Evolutionary conservation across 495 filamentous ascomycete genomes (phyloP), one percentile per base, ranked within the genome.

Genomic region (Gamarada debralockiae): DNA sequence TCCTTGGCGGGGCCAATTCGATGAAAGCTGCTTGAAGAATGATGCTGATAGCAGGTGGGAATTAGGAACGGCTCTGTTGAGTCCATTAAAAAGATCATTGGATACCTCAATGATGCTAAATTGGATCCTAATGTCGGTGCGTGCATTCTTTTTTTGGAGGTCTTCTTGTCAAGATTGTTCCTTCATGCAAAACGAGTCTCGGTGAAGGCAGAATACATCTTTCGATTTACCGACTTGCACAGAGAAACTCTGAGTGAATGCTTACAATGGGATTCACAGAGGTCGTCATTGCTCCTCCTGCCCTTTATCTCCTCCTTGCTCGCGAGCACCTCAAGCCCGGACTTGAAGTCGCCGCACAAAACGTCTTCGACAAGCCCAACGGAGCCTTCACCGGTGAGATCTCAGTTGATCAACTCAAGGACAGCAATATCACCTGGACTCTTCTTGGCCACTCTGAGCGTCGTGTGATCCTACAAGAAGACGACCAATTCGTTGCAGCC

Each of bases 381-480:
- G 93, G 95, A 61, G 93, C 95, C 54, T 97, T 88, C 79, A 98
- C 93, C 22, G 93, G 95, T 64, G 93, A 97, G 73, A 95, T 98
- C 75, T 86, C 81, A 59, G 90, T 90, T 53, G 74, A 83, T 55
- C 95, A 98, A 73, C 81, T 98, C 62, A 84, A 85, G 68, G 93
- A 97, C 70, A 80, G 77, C 71, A 81, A 80, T 61, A 66, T 98
- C 65, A 79, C 84, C 65, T 97, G 93, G 93, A 79, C 85, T 48
- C 81, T 98, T 63, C 77, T 92, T 47, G 93, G 93, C 52, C 95
- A 98, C 80, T 90, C 84, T 56, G 93, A 98, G 82, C 82, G 95
- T 59, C 83, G 93, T 53, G 83, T 87, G 17, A 83, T 97, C 62
- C 74, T 96, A 34, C 81, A 84, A 69, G 95, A 97, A 78, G 79